Evolutionary conservation across 345 rosid species (phyloP).

Genomic region (Garcia nutans): DNA sequence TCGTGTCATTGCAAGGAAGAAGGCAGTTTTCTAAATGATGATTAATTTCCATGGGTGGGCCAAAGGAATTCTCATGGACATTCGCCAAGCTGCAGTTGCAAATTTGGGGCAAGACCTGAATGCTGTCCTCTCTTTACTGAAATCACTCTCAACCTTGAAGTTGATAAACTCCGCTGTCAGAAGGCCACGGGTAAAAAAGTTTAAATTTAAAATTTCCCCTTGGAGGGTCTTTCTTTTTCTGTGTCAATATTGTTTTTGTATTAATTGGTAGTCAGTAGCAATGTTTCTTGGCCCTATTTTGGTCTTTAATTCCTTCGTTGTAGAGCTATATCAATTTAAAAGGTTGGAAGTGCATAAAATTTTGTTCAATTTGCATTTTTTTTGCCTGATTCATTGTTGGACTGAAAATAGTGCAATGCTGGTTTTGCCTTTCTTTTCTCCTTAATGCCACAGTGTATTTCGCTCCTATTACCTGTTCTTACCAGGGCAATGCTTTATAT

Average conservation of each 20-base stretch:
- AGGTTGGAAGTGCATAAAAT: neutral
- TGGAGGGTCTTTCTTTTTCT: neutral
- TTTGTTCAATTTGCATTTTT: no score
- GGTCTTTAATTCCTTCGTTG: neutral
- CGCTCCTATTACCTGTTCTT: no score
- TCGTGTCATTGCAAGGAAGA: neutral
- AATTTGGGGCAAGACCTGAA: neutral
- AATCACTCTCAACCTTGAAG: constrained; percentile 10
- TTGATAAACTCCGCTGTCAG: neutral
- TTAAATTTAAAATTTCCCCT: neutral
- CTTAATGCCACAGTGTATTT: no score
- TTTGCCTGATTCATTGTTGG: no score
- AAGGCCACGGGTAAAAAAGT: neutral
- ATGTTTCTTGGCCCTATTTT: neutral
- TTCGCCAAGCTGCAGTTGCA: neutral
- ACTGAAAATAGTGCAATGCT: neutral
- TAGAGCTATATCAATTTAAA: neutral
- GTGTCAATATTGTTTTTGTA: neutral
- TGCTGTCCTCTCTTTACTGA: neutral
- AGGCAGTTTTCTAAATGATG: neutral
- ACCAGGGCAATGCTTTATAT: no score
- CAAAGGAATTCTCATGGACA: constrained; percentile 18
- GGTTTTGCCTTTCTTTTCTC: no score
- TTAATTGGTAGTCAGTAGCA: neutral
- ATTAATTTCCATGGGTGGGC: constrained; percentile 6